phyloP scores from a whole-genome alignment of 164 flowering plant species.

The Magnolia sinica region DNA sequence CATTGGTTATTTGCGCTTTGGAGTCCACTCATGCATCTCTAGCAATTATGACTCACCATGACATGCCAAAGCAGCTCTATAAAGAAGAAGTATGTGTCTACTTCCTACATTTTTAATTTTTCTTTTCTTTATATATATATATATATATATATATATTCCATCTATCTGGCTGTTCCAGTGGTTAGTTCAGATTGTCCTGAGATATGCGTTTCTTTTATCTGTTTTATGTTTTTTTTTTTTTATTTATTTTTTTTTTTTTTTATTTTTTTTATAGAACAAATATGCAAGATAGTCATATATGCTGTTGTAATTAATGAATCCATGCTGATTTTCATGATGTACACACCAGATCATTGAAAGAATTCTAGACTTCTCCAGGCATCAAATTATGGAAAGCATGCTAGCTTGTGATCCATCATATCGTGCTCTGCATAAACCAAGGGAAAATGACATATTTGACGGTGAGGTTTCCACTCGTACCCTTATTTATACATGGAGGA shows the following conservation, averaged over 20 bases:
- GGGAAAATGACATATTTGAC: slow-evolving; percentile 49
- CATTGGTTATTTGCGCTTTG: slow-evolving; percentile 60
- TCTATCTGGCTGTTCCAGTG: not conserved
- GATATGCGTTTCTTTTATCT: not conserved
- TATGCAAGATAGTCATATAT: not conserved
- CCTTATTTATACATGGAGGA: not conserved
- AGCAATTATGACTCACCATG: slow-evolving; percentile 64
- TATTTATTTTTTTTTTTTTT: no score
- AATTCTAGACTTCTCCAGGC: slow-evolving; percentile 87
- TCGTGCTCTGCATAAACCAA: slow-evolving; percentile 81
- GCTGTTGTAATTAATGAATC: not conserved
- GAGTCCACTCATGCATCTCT: slow-evolving; percentile 91
- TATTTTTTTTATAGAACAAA: not conserved
- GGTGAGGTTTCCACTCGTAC: slow-evolving; percentile 38
- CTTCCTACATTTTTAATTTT: not conserved
- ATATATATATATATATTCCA: no score
- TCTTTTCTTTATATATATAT: not conserved
- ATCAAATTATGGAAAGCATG: slow-evolving; percentile 82
- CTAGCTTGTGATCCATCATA: slow-evolving; percentile 82
- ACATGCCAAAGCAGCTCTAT: slow-evolving; percentile 92
- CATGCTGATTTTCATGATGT: not conserved
- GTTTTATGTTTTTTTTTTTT: not conserved
- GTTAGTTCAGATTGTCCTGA: not conserved
- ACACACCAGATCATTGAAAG: slow-evolving; percentile 77
- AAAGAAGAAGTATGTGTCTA: slow-evolving; percentile 75